phyloP scores from a whole-genome alignment of 2,329 filamentous ascomycete genomes.

The Corinectria fuckeliana region DNA sequence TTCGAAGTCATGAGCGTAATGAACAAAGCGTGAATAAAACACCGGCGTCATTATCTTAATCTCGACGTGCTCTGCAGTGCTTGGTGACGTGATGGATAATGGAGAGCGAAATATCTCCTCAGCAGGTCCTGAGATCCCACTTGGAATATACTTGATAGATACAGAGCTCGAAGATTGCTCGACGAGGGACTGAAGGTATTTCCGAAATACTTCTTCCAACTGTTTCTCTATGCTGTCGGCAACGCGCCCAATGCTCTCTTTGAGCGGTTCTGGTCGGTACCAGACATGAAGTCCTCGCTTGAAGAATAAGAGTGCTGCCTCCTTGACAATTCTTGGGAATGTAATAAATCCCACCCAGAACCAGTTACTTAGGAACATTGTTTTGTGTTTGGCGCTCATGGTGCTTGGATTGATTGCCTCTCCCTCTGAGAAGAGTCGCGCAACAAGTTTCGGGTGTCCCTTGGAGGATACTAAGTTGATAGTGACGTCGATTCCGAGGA shows the following conservation, averaged over 20 bases:
- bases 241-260: constrained; percentile 59
- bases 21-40: constrained; percentile 71
- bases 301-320: constrained; percentile 66
- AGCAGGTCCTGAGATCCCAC: constrained; percentile 50
- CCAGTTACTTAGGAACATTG: constrained; percentile 61
- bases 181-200: constrained; percentile 58
- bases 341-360: constrained; percentile 73
- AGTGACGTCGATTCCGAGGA: constrained; percentile 60
- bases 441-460: constrained; percentile 64
- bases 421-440: constrained; percentile 62
- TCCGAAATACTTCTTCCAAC: constrained; percentile 55
- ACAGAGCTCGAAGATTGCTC: constrained; percentile 52
- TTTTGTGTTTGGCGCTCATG: constrained; percentile 51
- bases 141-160: constrained; percentile 59
- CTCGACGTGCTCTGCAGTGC: constrained; percentile 50
- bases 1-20: constrained; percentile 67
- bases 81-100: constrained; percentile 24
- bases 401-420: constrained; percentile 55
- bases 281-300: constrained; percentile 65
- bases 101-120: constrained; percentile 49
- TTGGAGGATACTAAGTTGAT: constrained; percentile 68
- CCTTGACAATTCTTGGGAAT: constrained; percentile 68
- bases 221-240: constrained; percentile 57
- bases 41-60: constrained; percentile 67
- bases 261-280: constrained; percentile 68